Evolutionary conservation across 305 asterid genomes (phyloP), one percentile per base, ranked within the genome.

Genomic region (Fraxinus velutina): DNA sequence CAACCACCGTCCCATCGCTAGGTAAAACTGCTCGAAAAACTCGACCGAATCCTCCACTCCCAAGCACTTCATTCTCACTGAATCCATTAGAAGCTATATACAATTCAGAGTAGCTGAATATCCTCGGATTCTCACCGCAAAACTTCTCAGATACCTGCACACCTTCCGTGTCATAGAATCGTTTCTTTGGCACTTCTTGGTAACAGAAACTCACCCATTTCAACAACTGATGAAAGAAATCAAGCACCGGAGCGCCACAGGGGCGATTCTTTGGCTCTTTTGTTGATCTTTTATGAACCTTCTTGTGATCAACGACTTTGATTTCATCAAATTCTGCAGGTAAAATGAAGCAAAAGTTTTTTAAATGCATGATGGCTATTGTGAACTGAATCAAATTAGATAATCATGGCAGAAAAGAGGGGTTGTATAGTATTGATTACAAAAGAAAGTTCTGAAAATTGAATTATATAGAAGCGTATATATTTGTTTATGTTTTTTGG

Each of bases 11-110:
- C 19, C 95, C 96, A 68, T 96, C 99, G 83, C 99, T 92, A 0
- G 99, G 99, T 4, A 96, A 91, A 79, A 92, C 84, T 2, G 98
- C 97, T 9, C 92, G 73, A 87, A 89, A 94, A 24, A 96, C 99
- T 71, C 89, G 77, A 57, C 99, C 99, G 60, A 94, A 96, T 0
- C 98, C 99, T 1, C 99, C 99, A 81, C 94, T 90, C 2, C 99
- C 99, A 27, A 96, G 91, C 6, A 94, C 33, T 74, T 88, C 88
- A 5, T 85, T 82, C 19, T 84, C 85, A 76, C 86, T 84, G 81
- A 96, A 96, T 1, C 97, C 99, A n/a, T 89, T 89, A 0, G 98
- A 89, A 78, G 93, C 99, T 6, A 96, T 84, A 81, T 89, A 96
- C 0, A 96, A 94, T 93, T 96, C 99, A 1, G 98, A 86, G 77